Base-by-base conservation (phyloP, 177 flowering plant species). In the Vitis hybrid region DNA sequence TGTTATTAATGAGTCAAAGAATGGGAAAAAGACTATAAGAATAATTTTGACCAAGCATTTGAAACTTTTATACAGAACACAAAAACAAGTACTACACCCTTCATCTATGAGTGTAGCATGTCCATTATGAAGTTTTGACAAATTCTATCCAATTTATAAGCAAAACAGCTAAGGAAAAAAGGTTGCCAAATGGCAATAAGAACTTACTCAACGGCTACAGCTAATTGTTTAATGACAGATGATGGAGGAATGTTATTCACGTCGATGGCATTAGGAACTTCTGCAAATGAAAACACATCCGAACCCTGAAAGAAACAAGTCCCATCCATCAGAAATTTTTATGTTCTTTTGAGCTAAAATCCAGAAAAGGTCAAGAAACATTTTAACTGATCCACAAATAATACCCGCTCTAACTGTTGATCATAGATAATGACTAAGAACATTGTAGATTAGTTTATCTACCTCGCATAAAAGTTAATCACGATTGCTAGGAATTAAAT, bases 191-290 rank as follows among this genome's bases (percentile, higher is more conserved):
- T n/a, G 33, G 47, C 22, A 64, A 19, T 5, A 22, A 57, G 15
- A 44, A 86, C 97, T 88, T 82, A 95, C 98, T 91, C 91, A 52
- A 86, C 62, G 67, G 95, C 97, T 67, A 78, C 58, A 69, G 91
- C 92, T 77, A 95, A 68, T 70, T 91, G 98, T 75, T 80, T 91
- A 61, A 95, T 28, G 31, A 81, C 79, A 55, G 88, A 77, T 31
- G 85, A 20, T 52, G 92, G 85, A 73, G 97, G 90, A 76, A 95
- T 86, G 31, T 68, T 74, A 73, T 74, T 79, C 55, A 44, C 54
- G 59, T 66, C 73, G 12, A 67, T 61, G 60, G 74, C 66, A 77
- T 65, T 73, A 57, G 76, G 65, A 67, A 68, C 73, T 62, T 82
- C 90, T 15, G 74, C 68, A 3, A 73, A 18, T 11, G 71, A 75